phyloP scores from a whole-genome alignment of 2,329 filamentous ascomycete species.

The Alternaria infectoria region DNA sequence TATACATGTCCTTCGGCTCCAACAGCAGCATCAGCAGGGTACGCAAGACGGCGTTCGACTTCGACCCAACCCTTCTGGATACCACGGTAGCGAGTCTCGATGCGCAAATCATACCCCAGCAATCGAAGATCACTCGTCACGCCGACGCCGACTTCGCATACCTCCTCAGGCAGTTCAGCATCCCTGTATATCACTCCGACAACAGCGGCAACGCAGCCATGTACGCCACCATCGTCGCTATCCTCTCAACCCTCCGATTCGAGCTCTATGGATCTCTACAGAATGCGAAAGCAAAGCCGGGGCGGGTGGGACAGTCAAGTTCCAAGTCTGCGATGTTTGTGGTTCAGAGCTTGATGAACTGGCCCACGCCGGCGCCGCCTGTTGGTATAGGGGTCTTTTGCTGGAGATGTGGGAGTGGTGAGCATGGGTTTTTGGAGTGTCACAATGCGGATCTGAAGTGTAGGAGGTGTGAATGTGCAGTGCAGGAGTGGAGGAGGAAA shows the following conservation, averaged over 20 bases:
- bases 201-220: constrained; percentile 21
- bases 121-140: constrained; percentile 12
- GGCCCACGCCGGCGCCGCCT: constrained; percentile 21
- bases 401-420: constrained; percentile 10
- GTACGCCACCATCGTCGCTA: constrained; percentile 18
- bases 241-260: constrained; percentile 15
- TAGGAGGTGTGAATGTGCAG: constrained; percentile 4
- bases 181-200: neutral
- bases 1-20: constrained; percentile 19
- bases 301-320: constrained; percentile 11
- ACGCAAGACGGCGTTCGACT: constrained; percentile 13
- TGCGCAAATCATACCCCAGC: constrained; percentile 17
- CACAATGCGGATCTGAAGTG: constrained; percentile 9
- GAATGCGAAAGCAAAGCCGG: constrained; percentile 15
- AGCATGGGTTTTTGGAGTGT: constrained; percentile 10
- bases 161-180: constrained; percentile 8
- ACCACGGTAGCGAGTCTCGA: constrained; percentile 23
- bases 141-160: constrained; percentile 4
- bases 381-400: constrained; percentile 16
- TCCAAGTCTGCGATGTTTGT: constrained; percentile 12
- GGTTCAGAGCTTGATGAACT: constrained; percentile 17
- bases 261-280: constrained; percentile 6
- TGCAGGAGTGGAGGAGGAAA: constrained; percentile 10
- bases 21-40: constrained; percentile 5
- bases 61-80: constrained; percentile 6